phyloP scores from a whole-genome alignment of 306 rosid species.

The Elaeagnus macrophylla region DNA sequence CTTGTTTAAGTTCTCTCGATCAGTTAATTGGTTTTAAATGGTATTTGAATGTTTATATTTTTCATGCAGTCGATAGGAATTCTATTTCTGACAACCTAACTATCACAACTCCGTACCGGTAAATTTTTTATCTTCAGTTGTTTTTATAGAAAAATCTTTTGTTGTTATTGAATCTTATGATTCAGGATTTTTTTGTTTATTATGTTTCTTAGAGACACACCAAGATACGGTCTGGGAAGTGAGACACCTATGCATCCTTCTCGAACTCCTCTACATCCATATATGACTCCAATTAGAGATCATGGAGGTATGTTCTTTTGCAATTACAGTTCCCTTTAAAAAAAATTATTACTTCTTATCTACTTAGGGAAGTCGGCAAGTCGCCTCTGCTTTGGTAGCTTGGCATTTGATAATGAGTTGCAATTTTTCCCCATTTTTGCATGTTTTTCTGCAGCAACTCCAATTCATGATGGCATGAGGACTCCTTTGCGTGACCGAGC shows the following conservation, averaged over 20 bases:
- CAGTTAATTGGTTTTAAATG: conserved; percentile 14
- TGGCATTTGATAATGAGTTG: not conserved
- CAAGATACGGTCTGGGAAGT: conserved; percentile 92
- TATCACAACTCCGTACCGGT: conserved; percentile 79
- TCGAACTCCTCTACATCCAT: conserved; percentile 96
- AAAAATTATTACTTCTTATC: not conserved
- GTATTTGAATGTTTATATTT: conserved; percentile 20
- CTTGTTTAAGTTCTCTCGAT: not conserved
- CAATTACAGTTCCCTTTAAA: conserved; percentile 10
- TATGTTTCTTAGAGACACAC: conserved; percentile 40
- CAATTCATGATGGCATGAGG: conserved; percentile 98
- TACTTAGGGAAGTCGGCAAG: not conserved
- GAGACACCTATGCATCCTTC: conserved; percentile 99
- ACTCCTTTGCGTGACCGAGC: conserved; percentile 98
- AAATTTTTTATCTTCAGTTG: conserved; percentile 10
- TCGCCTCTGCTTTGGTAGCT: not conserved
- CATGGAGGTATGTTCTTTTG: conserved; percentile 62
- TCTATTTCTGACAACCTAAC: conserved; percentile 76
- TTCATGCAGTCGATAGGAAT: conserved; percentile 74
- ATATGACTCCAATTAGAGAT: conserved; percentile 96
- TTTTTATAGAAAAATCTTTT: too few relatives aligned
- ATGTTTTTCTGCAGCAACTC: conserved; percentile 63
- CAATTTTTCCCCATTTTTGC: conserved; percentile 3
- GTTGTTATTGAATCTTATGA: not conserved
- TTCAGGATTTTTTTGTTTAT: not conserved